Evolutionary conservation across 805 yeast species (phyloP), one percentile per base, ranked within the genome.

Genomic region (Candida easanensis): DNA sequence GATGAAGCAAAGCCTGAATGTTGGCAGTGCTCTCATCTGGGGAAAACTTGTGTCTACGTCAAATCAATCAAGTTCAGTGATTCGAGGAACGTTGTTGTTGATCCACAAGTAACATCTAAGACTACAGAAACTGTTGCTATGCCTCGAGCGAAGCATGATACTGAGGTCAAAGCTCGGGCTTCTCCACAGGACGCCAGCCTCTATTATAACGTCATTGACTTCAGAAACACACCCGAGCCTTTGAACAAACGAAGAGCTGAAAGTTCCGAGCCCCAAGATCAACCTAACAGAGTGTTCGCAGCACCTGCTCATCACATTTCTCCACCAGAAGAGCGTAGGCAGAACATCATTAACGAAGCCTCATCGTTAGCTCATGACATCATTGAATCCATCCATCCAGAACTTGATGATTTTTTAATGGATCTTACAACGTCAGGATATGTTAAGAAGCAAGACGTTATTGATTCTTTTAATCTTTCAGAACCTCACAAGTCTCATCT

Each of bases 11-110:
- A 54, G 34, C 58, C 58, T 1, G 50, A 48, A 14, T 71, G 77
- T 42, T 60, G 70, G 63, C 70, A 69, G 37, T 72, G 77, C 41
- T 44, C 60, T 1, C 62, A 61, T 25, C 42, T 68, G 14, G 60
- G 62, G 9, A 68, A 68, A 51, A 54, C 57, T 3, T 72, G 77
- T 48, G 49, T 55, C 3, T 72, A 72, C 44, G 63, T 60, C 31
- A 63, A 64, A 33, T 36, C 44, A 9, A 45, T 53, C 36, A 49
- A 52, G 38, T 53, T 53, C 44, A 52, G 57, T 23, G 54, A 48
- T 2, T 10, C 51, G 4, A 44, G 58, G 26, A 50, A 42, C 21
- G 21, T 49, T 4, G 45, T 49, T 8, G 19, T 40, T 5, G 41
- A 42, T 21, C 36, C 32, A 5, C 10, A 26, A 26, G n/a, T n/a